Evolutionary conservation across 192 early-diverging fungal species (phyloP).

Genomic region (Coemansia sp.): DNA sequence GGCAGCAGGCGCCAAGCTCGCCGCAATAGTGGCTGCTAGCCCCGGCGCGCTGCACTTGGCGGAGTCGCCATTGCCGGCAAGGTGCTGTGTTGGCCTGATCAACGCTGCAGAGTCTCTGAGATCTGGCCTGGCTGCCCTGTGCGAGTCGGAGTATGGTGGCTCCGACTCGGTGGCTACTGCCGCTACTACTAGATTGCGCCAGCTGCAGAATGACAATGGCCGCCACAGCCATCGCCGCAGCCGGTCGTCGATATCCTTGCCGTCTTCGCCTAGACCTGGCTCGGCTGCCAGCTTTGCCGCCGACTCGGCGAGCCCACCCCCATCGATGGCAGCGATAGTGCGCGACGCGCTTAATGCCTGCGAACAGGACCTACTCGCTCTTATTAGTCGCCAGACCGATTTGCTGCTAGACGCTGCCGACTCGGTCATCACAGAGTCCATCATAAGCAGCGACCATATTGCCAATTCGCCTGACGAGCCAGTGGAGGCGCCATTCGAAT

Average conservation of each 20-base stretch:
- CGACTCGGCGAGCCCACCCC: neutral
- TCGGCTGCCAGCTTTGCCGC: neutral
- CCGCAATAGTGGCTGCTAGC: neutral
- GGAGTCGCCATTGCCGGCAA: conserved; percentile 16
- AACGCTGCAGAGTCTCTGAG: conserved; percentile 26
- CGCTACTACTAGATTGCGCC: neutral
- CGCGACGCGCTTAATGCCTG: neutral
- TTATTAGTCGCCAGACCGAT: conserved; percentile 11
- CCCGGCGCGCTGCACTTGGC: conserved; percentile 10
- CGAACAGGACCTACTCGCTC: neutral
- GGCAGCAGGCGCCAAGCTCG: conserved; percentile 2
- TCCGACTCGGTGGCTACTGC: neutral
- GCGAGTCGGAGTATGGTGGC: conserved; percentile 6
- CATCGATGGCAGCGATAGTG: neutral
- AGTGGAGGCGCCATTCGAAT: neutral
- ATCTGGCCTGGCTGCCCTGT: conserved; percentile 8
- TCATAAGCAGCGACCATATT: neutral
- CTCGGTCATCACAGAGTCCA: conserved; percentile 1
- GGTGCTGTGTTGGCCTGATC: conserved; percentile 22
- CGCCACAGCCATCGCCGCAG: neutral
- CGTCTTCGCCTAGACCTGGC: neutral
- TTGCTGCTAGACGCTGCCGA: conserved; percentile 19
- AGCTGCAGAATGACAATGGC: neutral
- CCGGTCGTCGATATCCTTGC: neutral
- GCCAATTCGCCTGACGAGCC: neutral